phyloP scores from a whole-genome alignment of 1,284 basidiomycete genomes.

The Rhodotorula mucilaginosa region DNA sequence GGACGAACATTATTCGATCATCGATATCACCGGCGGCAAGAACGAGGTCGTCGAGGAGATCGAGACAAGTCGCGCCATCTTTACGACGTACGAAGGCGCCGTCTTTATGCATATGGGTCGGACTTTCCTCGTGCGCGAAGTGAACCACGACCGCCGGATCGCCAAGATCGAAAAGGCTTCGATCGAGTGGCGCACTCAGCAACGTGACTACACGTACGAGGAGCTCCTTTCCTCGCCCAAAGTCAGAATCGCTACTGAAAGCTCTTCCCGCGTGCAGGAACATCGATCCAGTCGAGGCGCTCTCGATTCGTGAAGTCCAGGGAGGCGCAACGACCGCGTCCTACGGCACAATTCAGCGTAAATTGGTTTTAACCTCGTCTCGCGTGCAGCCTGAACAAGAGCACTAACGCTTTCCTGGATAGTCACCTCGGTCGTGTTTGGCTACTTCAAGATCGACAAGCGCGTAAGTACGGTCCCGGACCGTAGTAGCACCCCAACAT shows the following conservation, averaged over 20 bases:
- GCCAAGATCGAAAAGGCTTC: slow-evolving; percentile 69
- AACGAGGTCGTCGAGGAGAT: slow-evolving; percentile 72
- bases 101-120: slow-evolving; percentile 78
- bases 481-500: too few species aligned
- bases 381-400: background rate
- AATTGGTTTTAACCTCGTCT: background rate
- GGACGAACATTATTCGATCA: slow-evolving; percentile 73
- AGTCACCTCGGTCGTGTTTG: slow-evolving; percentile 71
- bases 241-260: background rate
- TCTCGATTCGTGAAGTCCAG: slow-evolving; percentile 69
- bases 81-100: slow-evolving; percentile 65
- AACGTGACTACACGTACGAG: slow-evolving; percentile 43
- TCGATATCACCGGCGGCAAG: slow-evolving; percentile 60
- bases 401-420: slow-evolving; percentile 2
- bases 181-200: slow-evolving; percentile 79
- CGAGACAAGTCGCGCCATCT: slow-evolving; percentile 79
- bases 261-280: slow-evolving; percentile 54
- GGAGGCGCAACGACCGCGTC: slow-evolving; percentile 61
- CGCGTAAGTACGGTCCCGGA: slow-evolving; percentile 39
- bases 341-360: slow-evolving; percentile 69
- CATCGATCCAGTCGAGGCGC: slow-evolving; percentile 72
- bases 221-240: background rate
- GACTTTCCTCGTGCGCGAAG: slow-evolving; percentile 68
- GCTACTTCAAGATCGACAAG: slow-evolving; percentile 47
- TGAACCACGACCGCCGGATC: slow-evolving; percentile 73